Base-by-base conservation (phyloP, 2,329 filamentous ascomycete species). In the Colletotrichum phormii region DNA sequence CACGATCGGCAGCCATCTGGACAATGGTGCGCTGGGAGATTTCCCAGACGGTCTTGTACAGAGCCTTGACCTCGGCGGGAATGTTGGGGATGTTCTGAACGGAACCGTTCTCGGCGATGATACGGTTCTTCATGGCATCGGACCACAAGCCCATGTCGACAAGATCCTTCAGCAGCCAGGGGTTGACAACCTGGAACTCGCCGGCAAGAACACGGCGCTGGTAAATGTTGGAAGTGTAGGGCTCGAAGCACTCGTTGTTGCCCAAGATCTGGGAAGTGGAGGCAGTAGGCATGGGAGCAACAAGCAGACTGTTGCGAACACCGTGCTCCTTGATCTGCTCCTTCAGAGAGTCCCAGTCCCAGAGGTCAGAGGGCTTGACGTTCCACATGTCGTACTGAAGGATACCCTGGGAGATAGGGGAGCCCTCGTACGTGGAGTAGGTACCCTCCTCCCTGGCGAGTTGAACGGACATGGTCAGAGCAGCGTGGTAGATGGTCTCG, bases 1-100 rank as follows among this genome's bases (percentile, higher is more conserved):
- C 97, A 84, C 97, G 96, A 83, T 99, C 97, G 66, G 97, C 97
- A 70, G 97, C 94, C 95, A 99, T 98, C 87, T 98, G 95, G 55
- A 99, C 91, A 77, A 99, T 95, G 57, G 92, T 94, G 76, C 95
- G 94, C 87, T 99, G 97, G 24, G 95, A 97, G 80, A 99, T 98
- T 83, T 99, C 97, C 97, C 97, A 99, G 26, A 99, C 97, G 3
- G 97, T 99, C 92, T 99, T 99, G 91, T 99, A 99, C 7, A 99
- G 90, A 51, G 93, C 92, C 88, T 99, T 99, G 88, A 97, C 93
- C 78, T 99, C 97, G 37, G 93, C 91, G 15, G 97, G 96, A 75
- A 99, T 98, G 85, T 97, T 98, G 81, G 96, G 94, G 75, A 99
- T 96, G 84, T 97, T 96, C 84, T 98, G 97, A 68, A 99, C 93